phyloP scores from a whole-genome alignment of 352 stramenopile genomes.

The Elongisporangium senticosum region DNA sequence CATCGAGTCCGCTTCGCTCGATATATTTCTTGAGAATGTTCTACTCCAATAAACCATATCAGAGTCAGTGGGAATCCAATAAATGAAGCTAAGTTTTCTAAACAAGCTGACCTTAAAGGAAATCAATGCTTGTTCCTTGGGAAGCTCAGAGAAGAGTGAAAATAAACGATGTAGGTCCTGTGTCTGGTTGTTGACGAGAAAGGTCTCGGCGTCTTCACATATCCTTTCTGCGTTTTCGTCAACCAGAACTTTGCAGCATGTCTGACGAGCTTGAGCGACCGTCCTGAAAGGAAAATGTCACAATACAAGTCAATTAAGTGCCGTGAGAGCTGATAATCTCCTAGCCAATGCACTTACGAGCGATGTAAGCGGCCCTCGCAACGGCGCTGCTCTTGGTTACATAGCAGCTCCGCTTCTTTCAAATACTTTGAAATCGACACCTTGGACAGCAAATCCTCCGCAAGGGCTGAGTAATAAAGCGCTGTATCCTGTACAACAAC shows the following conservation, averaged over 20 bases:
- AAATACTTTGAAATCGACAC: constrained; percentile 76
- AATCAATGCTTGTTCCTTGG: constrained; percentile 73
- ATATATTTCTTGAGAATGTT: constrained; percentile 87
- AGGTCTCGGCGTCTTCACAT: constrained; percentile 70
- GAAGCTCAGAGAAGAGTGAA: constrained; percentile 75
- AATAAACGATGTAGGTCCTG: constrained; percentile 76
- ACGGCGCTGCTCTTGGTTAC: constrained; percentile 72
- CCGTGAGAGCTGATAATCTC: neutral
- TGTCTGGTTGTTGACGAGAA: constrained; percentile 75
- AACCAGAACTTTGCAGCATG: constrained; percentile 72
- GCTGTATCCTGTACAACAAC: constrained; percentile 41
- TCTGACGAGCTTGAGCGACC: constrained; percentile 69
- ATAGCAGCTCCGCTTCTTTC: constrained; percentile 57
- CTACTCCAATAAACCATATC: constrained; percentile 22
- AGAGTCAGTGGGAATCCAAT: neutral
- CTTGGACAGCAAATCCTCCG: constrained; percentile 52
- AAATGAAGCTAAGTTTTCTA: neutral
- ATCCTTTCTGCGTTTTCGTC: constrained; percentile 78
- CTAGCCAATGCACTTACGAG: constrained; percentile 32
- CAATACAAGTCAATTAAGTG: neutral
- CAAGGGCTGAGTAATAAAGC: constrained; percentile 61
- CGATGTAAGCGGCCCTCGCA: constrained; percentile 75
- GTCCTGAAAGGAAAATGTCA: constrained; percentile 34
- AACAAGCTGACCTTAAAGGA: constrained; percentile 59
- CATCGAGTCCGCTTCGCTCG: constrained; percentile 66